Conservation (phyloP, 108 stramenopile species). For the Skeletonema grethae region DNA sequence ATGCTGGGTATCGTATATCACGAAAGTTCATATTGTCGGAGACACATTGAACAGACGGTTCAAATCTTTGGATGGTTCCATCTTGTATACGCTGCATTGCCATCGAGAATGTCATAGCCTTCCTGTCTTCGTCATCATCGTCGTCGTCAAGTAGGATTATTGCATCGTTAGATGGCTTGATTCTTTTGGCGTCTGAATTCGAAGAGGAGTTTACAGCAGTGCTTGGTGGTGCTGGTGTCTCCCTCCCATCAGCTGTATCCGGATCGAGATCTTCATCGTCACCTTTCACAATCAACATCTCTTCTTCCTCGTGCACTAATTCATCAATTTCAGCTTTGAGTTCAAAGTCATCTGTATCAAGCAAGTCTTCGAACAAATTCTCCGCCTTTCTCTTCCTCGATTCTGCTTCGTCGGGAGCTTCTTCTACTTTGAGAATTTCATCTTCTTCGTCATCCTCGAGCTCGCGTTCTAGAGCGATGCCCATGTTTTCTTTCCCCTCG, state of each 20-base stretch:
- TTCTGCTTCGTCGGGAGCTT: slow-evolving; percentile 10
- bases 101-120: slow-evolving; percentile 19
- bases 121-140: slow-evolving; percentile 11
- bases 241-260: slow-evolving; percentile 31
- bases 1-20: slow-evolving; percentile 24
- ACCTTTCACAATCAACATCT: slow-evolving; percentile 55
- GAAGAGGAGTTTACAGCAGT: neutral
- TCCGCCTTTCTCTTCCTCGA: slow-evolving; percentile 46
- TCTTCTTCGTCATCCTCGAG: slow-evolving; percentile 44
- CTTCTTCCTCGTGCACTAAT: slow-evolving; percentile 69
- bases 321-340: slow-evolving; percentile 71
- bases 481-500: slow-evolving; percentile 86
- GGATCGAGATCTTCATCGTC: slow-evolving; percentile 60
- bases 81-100: slow-evolving; percentile 6
- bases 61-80: slow-evolving; percentile 2
- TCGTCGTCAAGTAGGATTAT: slow-evolving; percentile 40
- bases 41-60: slow-evolving; percentile 16
- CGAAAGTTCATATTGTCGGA: slow-evolving; percentile 24
- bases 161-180: slow-evolving; percentile 9
- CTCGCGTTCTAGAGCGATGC: slow-evolving; percentile 65
- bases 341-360: slow-evolving; percentile 44
- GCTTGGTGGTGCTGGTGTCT: neutral
- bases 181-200: neutral
- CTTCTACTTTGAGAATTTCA: slow-evolving; percentile 49
- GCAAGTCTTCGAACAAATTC: slow-evolving; percentile 35